Evolutionary conservation across 2,329 filamentous ascomycete species (phyloP).

Genomic region (Pseudogymnoascus sp.): DNA sequence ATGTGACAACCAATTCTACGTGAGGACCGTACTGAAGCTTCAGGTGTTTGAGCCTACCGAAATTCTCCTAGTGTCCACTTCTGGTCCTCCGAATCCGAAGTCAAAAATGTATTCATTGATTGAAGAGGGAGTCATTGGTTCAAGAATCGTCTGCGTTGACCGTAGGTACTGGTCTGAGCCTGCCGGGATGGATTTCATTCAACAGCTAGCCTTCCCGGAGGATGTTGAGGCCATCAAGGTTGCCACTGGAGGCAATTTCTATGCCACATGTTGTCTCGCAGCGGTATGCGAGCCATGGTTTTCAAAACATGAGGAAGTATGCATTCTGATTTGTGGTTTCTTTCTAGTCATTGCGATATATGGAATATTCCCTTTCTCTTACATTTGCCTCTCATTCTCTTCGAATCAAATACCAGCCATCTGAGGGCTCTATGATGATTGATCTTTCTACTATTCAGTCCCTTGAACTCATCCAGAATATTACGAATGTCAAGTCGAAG

Average conservation of each 20-base stretch:
- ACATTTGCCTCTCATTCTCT: conserved; percentile 72
- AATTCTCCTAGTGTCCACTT: conserved; percentile 68
- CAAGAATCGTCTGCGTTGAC: conserved; percentile 57
- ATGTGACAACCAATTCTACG: conserved; percentile 86
- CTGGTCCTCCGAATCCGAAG: conserved; percentile 53
- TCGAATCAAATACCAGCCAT: conserved; percentile 77
- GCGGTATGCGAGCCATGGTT: conserved; percentile 49
- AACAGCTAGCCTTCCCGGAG: conserved; percentile 68
- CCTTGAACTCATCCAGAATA: conserved; percentile 83
- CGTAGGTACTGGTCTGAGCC: conserved; percentile 78
- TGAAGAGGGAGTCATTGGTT: conserved; percentile 58
- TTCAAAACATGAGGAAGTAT: not conserved
- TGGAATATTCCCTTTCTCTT: conserved; percentile 60
- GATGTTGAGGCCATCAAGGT: conserved; percentile 77
- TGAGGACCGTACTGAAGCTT: conserved; percentile 80
- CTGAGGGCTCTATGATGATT: conserved; percentile 92
- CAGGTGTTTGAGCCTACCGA: conserved; percentile 70
- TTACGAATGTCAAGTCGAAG: conserved; percentile 67
- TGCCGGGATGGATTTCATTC: conserved; percentile 67
- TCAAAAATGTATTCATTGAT: conserved; percentile 70
- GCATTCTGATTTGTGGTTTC: not conserved
- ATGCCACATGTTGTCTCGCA: conserved; percentile 74
- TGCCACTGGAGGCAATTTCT: conserved; percentile 74
- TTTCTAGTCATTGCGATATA: conserved; percentile 65
- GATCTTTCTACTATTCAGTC: conserved; percentile 80